Conservation (phyloP, 2,329 filamentous ascomycete species). For the Aspergillus costaricaensis region DNA sequence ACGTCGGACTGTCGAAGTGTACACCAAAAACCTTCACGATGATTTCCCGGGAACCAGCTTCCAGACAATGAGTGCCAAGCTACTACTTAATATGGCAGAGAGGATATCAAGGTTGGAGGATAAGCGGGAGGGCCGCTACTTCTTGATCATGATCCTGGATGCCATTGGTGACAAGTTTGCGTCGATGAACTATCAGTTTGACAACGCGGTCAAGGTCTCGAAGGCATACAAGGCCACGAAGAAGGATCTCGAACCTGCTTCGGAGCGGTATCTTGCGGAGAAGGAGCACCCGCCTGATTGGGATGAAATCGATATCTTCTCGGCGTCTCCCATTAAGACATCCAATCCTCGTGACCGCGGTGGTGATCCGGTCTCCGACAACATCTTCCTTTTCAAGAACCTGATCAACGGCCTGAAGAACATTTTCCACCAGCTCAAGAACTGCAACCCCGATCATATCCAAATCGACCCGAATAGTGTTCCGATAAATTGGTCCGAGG, state of each 20-base stretch:
- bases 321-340: constrained; percentile 92
- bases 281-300: constrained; percentile 81
- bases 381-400: constrained; percentile 97
- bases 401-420: constrained; percentile 94
- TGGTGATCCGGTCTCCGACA: constrained; percentile 88
- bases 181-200: constrained; percentile 94
- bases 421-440: constrained; percentile 90
- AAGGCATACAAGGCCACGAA: constrained; percentile 78
- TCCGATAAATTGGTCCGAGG: constrained; percentile 89
- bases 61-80: constrained; percentile 98
- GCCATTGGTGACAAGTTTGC: constrained; percentile 98
- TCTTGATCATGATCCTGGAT: constrained; percentile 94
- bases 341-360: constrained; percentile 86
- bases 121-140: constrained; percentile 91
- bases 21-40: constrained; percentile 93
- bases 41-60: constrained; percentile 97
- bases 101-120: constrained; percentile 92
- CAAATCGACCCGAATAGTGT: constrained; percentile 75
- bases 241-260: constrained; percentile 64
- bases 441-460: constrained; percentile 73
- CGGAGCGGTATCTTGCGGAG: constrained; percentile 83
- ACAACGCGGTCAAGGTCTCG: constrained; percentile 91
- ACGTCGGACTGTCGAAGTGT: constrained; percentile 91
- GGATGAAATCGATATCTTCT: constrained; percentile 98
- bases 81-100: constrained; percentile 96